Evolutionary conservation across 176 grass and related monocot species (phyloP).

Genomic region (Pharus latifolius): DNA sequence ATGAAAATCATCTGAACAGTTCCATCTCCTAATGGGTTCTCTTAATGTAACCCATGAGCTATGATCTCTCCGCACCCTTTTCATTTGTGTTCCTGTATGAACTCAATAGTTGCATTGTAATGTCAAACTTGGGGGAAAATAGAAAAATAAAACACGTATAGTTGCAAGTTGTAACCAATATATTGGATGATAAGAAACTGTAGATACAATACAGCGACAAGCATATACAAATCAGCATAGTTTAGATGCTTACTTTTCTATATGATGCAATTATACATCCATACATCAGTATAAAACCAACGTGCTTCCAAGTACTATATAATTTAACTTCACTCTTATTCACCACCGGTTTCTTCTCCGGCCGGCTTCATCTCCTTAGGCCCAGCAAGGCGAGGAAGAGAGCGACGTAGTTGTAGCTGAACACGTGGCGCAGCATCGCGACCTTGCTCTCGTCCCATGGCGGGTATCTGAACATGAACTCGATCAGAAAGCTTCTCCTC

Average conservation of each 20-base stretch:
- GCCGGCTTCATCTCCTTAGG: slow-evolving; percentile 16
- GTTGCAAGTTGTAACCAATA: no score
- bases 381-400: slow-evolving; percentile 52
- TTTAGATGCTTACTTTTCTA: background rate
- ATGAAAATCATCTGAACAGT: no score
- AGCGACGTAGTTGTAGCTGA: slow-evolving; percentile 30
- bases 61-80: no score
- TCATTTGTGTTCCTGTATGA: no score
- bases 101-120: no score
- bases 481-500: slow-evolving; percentile 38
- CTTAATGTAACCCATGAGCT: no score
- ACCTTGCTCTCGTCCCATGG: slow-evolving; percentile 59
- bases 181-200: background rate
- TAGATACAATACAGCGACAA: background rate
- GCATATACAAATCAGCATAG: background rate
- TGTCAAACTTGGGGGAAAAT: no score
- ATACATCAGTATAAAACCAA: background rate
- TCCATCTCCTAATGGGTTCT: no score
- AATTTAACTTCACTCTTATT: background rate
- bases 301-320: no score
- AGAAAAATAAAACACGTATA: no score
- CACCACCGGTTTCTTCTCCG: background rate
- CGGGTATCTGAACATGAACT: slow-evolving; percentile 63
- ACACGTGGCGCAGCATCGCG: slow-evolving; percentile 34
- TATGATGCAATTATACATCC: background rate